Evolutionary conservation across 495 filamentous ascomycete genomes (phyloP).

Genomic region (Tirmania nivea): DNA sequence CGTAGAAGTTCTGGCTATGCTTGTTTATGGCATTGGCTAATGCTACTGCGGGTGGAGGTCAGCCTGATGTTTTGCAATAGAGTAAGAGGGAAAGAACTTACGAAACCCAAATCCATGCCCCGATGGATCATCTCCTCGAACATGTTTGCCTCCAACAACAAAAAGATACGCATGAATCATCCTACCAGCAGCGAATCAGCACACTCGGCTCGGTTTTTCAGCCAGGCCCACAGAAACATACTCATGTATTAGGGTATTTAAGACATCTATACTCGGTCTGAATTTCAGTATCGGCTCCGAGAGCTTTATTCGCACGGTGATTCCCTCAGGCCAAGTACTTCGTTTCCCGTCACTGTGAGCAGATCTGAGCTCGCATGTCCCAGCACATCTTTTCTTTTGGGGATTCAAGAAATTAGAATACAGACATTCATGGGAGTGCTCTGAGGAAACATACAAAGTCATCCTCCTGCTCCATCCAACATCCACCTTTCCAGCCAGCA

Average conservation of each 20-base stretch:
- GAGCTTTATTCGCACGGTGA: background rate
- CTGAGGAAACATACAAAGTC: background rate
- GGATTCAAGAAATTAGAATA: background rate
- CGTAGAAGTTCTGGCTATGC: background rate
- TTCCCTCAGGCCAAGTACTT: background rate
- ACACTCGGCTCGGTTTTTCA: no score
- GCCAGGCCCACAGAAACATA: background rate
- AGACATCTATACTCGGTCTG: background rate
- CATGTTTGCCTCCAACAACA: constrained; percentile 2
- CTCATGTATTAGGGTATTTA: constrained; percentile 4
- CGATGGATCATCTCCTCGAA: constrained; percentile 3
- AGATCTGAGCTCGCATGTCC: background rate
- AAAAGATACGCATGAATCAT: constrained; percentile 4
- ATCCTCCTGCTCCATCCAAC: background rate
- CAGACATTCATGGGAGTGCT: no score
- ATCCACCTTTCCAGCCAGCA: background rate
- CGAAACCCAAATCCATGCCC: constrained; percentile 1
- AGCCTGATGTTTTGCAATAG: background rate
- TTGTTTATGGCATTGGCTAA: constrained; percentile 1
- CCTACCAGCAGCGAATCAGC: background rate
- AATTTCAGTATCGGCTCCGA: constrained; percentile 5
- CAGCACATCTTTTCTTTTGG: background rate
- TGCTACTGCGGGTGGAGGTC: background rate
- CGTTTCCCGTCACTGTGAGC: background rate
- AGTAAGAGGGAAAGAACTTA: background rate